Base-by-base conservation (phyloP, 2,329 filamentous ascomycete species). In the Chrysoporthe puriensis region DNA sequence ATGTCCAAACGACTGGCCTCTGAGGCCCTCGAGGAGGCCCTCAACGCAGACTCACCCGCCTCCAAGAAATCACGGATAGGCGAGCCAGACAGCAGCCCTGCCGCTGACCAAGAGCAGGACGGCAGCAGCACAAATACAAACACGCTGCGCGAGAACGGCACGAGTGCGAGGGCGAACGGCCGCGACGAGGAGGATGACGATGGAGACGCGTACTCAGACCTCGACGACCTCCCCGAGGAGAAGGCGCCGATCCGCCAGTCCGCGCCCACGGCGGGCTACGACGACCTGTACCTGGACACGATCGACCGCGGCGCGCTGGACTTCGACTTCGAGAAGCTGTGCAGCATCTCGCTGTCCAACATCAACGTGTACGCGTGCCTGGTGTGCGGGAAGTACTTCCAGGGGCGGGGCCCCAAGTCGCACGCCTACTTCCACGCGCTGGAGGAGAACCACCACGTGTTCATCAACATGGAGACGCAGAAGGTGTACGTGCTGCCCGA, bases 301-400 rank as follows among this genome's bases (percentile, higher is more conserved):
- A 96, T 99, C 80, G 90, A 97, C 79, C 92, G 96, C 75, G 89
- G 90, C 76, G 90, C 97, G 59, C 89, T 98, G 66, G 96, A 99
- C 80, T 98, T 98, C 77, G 96, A 99, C 80, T 99, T 99, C 77
- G 96, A 99, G 78, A 99, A 99, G 84, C 88, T 97, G 14, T 99
- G 96, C 81, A 98, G 95, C 34, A 86, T 99, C 72, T 97, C 93
- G 44, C 86, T 99, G 8, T 97, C 94, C 61, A 98, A 98, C 78
- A 97, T 98, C 82, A 99, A 99, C 77, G 94, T 99, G 57, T 99
- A 99, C 78, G 96, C 96, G 11, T 99, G 96, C 76, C 87, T 99
- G 13, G 92, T 98, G 1, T 99, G 96, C 78, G 96, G 96, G n/a
- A 95, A 93, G 78, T 99, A 99, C 83, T 99, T 91, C 78, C 94